Evolutionary conservation across 1,284 basidiomycete species (phyloP), one percentile per base, ranked within the genome.

Genomic region (Rhizoctonia solani): DNA sequence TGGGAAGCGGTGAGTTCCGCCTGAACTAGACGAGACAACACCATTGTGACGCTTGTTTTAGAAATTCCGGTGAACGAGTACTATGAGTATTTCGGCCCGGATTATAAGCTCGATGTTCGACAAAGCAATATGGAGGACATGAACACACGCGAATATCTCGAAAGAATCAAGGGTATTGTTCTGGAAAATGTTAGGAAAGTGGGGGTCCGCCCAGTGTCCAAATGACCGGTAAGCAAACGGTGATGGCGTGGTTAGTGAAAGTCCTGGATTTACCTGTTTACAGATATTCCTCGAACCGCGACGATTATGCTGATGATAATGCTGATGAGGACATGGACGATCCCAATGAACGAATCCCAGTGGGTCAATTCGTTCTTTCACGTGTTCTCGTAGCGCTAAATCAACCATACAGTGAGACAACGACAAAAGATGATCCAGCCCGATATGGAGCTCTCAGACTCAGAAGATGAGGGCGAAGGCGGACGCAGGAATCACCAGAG

Each of bases 31-130:
- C 44, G 53, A 63, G 44, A 0, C 8, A 21, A 25, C 30, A 21
- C 29, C 32, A 39, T 53, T 39, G 55, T 69, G 37, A 69, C 42
- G 23, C 66, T 30, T 8, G n/a, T 11, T 14, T 0, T 74, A 94
- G 93, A 92, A 73, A 95, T 98, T 63, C 95, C 95, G 0, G 90
- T 95, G 71, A 98, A 98, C 74, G 95, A 98, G 78, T 98, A 99
- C 79, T 98, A 97, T 77, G 96, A 99, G 76, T 99, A 99, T 79
- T 99, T 98, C 77, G 97, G 97, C 0, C 97, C 97, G 0, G 93
- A 97, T 74, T 98, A 99, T 74, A 87, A 94, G 74, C 84, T 99
- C n/a, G 95, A 99, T 75, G 97, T 99, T 27, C 91, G 91, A 71
- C 82, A 95, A 3, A 96, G 93, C 32, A 99, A 99, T 76, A 93